These are phyloP conservation scores for Prillingera fragicola DNA, from an alignment of 1,284 basidiomycete species.

Conservation along the genomic window DNA sequence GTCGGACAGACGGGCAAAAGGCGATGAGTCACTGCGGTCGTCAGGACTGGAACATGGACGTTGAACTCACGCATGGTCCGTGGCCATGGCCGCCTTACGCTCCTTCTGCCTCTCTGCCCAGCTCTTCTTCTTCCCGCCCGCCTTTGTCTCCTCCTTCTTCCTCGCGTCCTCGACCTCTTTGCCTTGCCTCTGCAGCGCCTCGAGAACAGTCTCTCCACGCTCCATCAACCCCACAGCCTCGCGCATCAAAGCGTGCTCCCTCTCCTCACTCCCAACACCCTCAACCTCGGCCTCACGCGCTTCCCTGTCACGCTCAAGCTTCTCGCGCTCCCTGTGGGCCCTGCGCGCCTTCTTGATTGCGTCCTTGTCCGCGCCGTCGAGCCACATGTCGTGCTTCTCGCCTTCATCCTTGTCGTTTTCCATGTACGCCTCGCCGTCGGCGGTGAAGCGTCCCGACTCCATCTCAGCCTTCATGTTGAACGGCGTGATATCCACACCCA, in stretches of 20 bases:
- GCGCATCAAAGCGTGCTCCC: conserved; percentile 61
- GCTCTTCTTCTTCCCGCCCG: conserved; percentile 39
- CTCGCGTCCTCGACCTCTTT: conserved; percentile 58
- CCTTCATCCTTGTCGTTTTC: conserved; percentile 76
- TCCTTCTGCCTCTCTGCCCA: conserved; percentile 49
- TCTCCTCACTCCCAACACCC: conserved; percentile 50
- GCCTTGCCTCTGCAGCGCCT: conserved; percentile 82
- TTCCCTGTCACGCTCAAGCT: conserved; percentile 64
- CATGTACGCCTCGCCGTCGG: conserved; percentile 78
- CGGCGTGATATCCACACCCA: conserved; percentile 87
- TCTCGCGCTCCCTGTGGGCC: conserved; percentile 63
- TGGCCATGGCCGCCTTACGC: conserved; percentile 37
- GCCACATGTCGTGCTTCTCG: conserved; percentile 90
- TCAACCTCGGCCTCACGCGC: conserved; percentile 52
- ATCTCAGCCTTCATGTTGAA: conserved; percentile 99
- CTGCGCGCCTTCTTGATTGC: conserved; percentile 78
- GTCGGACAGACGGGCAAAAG: conserved; percentile 45
- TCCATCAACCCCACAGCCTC: conserved; percentile 68
- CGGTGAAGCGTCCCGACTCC: conserved; percentile 92
- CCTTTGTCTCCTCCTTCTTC: conserved; percentile 39
- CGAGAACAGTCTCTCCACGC: conserved; percentile 84
- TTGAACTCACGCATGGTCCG: conserved; percentile 29
- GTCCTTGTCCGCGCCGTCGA: conserved; percentile 78
- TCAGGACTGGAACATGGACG: conserved; percentile 5
- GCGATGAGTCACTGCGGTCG: conserved; percentile 22